Evolutionary conservation across 164 flowering plant species (phyloP), one percentile per base, ranked within the genome.

Genomic region (Magnolia officinalis): DNA sequence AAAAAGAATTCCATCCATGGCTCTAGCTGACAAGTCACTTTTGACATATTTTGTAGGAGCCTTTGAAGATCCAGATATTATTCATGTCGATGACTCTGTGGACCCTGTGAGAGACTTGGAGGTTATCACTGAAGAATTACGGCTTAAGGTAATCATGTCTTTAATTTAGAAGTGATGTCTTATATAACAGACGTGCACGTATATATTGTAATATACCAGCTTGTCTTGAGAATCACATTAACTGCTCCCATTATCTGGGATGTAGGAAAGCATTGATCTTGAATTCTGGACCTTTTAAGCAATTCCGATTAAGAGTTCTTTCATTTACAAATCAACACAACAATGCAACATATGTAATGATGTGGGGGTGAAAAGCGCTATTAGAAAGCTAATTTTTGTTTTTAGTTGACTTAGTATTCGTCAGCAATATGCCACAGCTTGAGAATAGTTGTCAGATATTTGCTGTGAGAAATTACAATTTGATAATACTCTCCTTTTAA

Each of bases 81-180:
- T 94, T 75, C 99, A 96, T 84, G 98, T 96, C 76, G 99, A 96
- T 81, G 98, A 94, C 77, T 19, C 87, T 64, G 92, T 96, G 72
- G 99, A 96, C 80, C 99, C 99, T 80, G 97, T 96, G 65, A 89
- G 98, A 83, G 99, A 96, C 84, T 84, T 96, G 78, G 99, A 96
- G 83, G 77, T 82, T 79, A 94, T 96, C 58, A 87, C 84, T 83
- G 90, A 78, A 82, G 99, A 96, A 78, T 74, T 96, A 45, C 87
- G 98, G 26, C 78, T 96, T 50, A 96, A 96, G 97, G 99, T 96
- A 80, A 74, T n/a, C 19, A 29, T 20, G 10, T 24, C 31, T 16
- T 64, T 64, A 63, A 52, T 74, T 49, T 63, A 11, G n/a, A 59
- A 31, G 66, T 71, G n/a, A 23, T 58, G 37, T 76, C 64, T 70